phyloP scores from a whole-genome alignment of 73 alveolate genomes.

The Stentor coeruleus region DNA sequence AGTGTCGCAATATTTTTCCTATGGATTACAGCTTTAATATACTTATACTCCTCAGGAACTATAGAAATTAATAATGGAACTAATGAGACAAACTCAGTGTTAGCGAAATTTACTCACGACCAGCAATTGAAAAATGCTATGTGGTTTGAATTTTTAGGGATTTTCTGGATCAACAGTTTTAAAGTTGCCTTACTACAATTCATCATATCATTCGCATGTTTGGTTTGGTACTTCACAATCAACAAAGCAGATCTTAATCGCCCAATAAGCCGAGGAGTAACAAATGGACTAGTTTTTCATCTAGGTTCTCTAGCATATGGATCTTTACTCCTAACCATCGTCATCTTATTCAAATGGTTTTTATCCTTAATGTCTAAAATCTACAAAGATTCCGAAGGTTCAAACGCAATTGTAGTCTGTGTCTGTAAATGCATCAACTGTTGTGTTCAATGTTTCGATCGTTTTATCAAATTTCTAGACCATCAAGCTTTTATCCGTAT shows the following conservation, averaged over 20 bases:
- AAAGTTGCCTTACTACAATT: constrained; percentile 83
- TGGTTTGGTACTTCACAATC: constrained; percentile 93
- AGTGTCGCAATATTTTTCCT: constrained; percentile 58
- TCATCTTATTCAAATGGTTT: constrained; percentile 64
- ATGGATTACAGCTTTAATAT: constrained; percentile 85
- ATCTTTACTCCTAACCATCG: constrained; percentile 84
- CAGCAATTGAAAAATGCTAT: constrained; percentile 72
- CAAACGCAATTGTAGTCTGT: constrained; percentile 64
- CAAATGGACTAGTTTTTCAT: constrained; percentile 86
- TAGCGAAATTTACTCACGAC: constrained; percentile 87
- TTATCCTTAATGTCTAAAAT: constrained; percentile 41
- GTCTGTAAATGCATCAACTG: constrained; percentile 75
- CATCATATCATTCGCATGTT: constrained; percentile 78
- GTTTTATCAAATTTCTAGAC: constrained; percentile 80
- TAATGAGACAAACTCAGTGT: constrained; percentile 51
- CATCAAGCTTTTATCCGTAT: constrained; percentile 91
- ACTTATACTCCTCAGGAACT: constrained; percentile 82
- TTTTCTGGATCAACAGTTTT: constrained; percentile 87
- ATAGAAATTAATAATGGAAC: constrained; percentile 62
- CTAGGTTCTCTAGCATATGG: constrained; percentile 96
- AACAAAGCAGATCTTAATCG: constrained; percentile 71
- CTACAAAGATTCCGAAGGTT: constrained; percentile 49
- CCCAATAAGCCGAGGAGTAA: constrained; percentile 59
- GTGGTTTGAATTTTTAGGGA: constrained; percentile 84
- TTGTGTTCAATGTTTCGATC: constrained; percentile 79